Evolutionary conservation across 129 eudicot genomes (phyloP).

Genomic region (Oenanthe sinensis): DNA sequence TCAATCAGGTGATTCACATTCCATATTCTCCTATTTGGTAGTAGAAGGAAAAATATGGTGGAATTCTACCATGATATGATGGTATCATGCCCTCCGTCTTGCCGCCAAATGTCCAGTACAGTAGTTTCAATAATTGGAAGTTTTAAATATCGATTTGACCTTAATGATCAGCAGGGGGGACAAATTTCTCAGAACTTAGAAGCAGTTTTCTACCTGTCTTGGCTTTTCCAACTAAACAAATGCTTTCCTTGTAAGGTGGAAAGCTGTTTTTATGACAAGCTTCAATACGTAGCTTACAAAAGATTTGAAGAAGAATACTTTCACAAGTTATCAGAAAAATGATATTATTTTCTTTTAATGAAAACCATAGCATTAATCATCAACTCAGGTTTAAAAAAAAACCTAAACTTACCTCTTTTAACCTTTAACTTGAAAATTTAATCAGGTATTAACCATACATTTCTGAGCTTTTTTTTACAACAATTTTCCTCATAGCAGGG

Average conservation of each 20-base stretch:
- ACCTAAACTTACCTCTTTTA: not conserved
- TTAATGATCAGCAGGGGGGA: not conserved
- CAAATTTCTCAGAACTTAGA: not conserved
- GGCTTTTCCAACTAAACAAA: not conserved
- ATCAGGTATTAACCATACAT: not conserved
- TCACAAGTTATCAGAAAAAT: not conserved
- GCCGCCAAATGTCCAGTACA: not conserved
- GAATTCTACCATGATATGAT: not conserved
- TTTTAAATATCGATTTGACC: not conserved
- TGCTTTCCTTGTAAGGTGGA: not conserved
- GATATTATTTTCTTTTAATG: not conserved
- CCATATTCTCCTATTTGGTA: slow-evolving; percentile 3
- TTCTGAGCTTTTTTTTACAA: not conserved
- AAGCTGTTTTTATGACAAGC: not conserved
- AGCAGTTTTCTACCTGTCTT: not conserved
- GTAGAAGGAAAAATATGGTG: not conserved
- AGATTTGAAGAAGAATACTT: no score
- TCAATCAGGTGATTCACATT: slow-evolving; percentile 48
- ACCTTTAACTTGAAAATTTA: not conserved
- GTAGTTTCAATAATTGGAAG: not conserved
- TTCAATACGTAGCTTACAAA: not conserved
- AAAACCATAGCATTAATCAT: no score
- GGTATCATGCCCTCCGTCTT: not conserved
- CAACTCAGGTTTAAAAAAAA: not conserved
- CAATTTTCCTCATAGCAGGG: not conserved